Percentiles rank a stretch among this genome's conserved stretches.
These are phyloP conservation scores for Gracilaria caudata DNA, from an alignment of 23 red algal species.

Conservation along the genomic window DNA sequence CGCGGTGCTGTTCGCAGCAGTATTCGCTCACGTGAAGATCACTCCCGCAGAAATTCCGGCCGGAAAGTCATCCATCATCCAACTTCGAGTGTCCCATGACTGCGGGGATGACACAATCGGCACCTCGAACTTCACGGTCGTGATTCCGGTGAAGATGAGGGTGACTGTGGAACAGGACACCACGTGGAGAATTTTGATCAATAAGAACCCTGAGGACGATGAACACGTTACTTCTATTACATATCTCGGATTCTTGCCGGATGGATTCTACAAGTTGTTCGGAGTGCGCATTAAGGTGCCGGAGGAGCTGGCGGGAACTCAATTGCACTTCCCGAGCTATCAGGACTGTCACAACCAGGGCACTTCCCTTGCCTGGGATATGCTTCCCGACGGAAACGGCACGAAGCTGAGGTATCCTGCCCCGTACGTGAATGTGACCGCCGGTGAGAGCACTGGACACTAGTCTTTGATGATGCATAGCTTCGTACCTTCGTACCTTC, in stretches of 20 bases:
- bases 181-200: constrained; percentile 45
- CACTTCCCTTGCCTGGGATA: constrained; percentile 45
- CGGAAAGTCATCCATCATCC: constrained; percentile 42
- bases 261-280: constrained; percentile 68
- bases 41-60: constrained; percentile 24
- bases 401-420: constrained; percentile 41
- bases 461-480: background rate
- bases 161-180: constrained; percentile 64
- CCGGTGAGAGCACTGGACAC: background rate
- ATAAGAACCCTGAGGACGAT: constrained; percentile 29
- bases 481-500: too few relatives aligned
- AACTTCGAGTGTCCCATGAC: constrained; percentile 57
- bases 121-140: constrained; percentile 73
- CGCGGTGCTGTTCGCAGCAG: background rate
- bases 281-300: constrained; percentile 33
- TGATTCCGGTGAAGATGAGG: constrained; percentile 31
- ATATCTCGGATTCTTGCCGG: constrained; percentile 73
- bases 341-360: constrained; percentile 79
- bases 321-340: constrained; percentile 63
- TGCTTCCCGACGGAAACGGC: constrained; percentile 23
- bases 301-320: background rate
- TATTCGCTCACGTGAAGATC: constrained; percentile 53
- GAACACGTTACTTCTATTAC: constrained; percentile 41
- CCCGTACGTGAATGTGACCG: constrained; percentile 14
- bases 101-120: constrained; percentile 79